Evolutionary conservation across 768 basidiomycete species (phyloP), one percentile per base, ranked within the genome.

Genomic region (Kwoniella sp.): DNA sequence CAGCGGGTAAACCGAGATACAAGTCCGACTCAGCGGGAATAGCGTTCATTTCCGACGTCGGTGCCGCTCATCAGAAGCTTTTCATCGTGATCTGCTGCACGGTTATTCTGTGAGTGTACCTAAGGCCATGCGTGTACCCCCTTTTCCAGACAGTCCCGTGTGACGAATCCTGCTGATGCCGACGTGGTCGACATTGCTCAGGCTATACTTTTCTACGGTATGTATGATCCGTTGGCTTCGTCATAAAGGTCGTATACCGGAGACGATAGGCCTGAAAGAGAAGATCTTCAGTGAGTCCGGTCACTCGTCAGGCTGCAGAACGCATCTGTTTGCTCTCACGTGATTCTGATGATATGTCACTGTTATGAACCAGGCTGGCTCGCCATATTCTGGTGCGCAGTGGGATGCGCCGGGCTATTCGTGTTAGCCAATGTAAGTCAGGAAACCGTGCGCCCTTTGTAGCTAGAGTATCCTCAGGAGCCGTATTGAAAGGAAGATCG

Each of bases 221-320:
- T 64, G 77, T 41, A 52, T 69, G 1, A 80, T 79, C 53, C 69
- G 79, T 12, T 81, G 73, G 74, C 67, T 82, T 1, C 64, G 81
- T 2, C 79, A 81, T 54, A 69, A 77, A 22, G 78, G 79, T 31
- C 72, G 81, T 1, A 61, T 82, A 17, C 81, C 81, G 0, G 70
- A 68, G 8, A 63, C 73, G 1, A 51, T 79, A 0, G 31, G 64
- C 12, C 56, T 52, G 51, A 58, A 69, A 9, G 77, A 79, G 58
- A 60, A 71, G 47, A 51, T 79, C n/a, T 76, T 61, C 29, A 67
- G 68, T 73, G 47, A 56, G 68, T 67, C 9, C 17, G 13, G 23
- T 41, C 45, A 20, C 30, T 12, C 37, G 9, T n/a, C 9, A 28
- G 23, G 12, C 1, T 25, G n/a, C 28, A 20, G 23, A 9, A 31